phyloP scores from a whole-genome alignment of 306 rosid species.

The Sicyos edulis region DNA sequence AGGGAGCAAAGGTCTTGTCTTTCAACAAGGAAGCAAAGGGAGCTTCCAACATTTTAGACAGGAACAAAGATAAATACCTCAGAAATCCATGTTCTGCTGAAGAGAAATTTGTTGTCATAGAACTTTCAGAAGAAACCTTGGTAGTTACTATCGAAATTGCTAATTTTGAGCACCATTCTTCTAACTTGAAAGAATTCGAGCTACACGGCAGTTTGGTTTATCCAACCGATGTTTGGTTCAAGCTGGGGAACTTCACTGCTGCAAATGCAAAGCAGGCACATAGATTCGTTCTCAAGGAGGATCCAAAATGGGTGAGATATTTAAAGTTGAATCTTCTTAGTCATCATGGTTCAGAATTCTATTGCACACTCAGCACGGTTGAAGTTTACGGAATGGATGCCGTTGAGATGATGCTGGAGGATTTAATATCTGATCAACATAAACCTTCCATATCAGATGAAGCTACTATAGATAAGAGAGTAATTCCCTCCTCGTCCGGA shows the following conservation, averaged over 20 bases:
- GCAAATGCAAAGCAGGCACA: constrained; percentile 74
- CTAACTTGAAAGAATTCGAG: constrained; percentile 77
- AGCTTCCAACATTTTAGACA: constrained; percentile 74
- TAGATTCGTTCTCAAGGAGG: constrained; percentile 59
- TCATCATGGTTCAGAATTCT: constrained; percentile 87
- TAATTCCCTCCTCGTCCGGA: constrained; percentile 31
- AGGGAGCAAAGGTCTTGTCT: constrained; percentile 90
- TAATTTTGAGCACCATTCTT: constrained; percentile 88
- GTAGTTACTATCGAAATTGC: constrained; percentile 80
- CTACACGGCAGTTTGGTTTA: constrained; percentile 70
- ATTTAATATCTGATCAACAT: constrained; percentile 61
- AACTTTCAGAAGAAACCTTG: constrained; percentile 91
- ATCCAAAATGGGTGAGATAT: constrained; percentile 97
- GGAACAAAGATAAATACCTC: constrained; percentile 85
- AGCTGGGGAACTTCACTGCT: constrained; percentile 75
- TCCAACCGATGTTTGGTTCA: constrained; percentile 82
- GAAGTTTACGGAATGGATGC: constrained; percentile 93
- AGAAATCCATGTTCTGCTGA: constrained; percentile 91
- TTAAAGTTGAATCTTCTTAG: constrained; percentile 70
- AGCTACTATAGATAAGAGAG: constrained; percentile 44
- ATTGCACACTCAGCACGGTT: constrained; percentile 71
- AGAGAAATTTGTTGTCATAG: constrained; percentile 71
- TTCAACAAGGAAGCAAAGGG: constrained; percentile 97
- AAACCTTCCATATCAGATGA: constrained; percentile 36
- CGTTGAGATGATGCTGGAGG: constrained; percentile 93